Evolutionary conservation across 2,329 filamentous ascomycete genomes (phyloP), one percentile per base, ranked within the genome.

Genomic region (Sporothrix brunneoviolacea): DNA sequence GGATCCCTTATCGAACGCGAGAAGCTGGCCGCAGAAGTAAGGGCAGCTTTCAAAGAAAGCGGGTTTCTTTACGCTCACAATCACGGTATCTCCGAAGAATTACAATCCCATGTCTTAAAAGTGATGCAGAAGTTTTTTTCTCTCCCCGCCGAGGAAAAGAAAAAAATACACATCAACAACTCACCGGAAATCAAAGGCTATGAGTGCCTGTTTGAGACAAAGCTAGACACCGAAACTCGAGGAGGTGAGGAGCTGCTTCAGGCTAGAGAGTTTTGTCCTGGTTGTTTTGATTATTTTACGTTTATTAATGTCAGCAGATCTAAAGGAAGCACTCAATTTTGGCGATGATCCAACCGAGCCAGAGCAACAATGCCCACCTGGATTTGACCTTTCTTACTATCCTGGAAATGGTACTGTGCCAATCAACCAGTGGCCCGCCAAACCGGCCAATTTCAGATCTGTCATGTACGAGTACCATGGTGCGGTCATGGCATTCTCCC

Each of bases 281-380:
- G n/a, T n/a, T n/a, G n/a, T n/a, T n/a, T n/a, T n/a, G n/a, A n/a
- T n/a, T n/a, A n/a, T n/a, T n/a, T n/a, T n/a, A n/a, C n/a, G n/a
- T n/a, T n/a, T n/a, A n/a, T n/a, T n/a, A n/a, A n/a, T n/a, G n/a
- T n/a, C n/a, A n/a, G n/a, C n/a, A n/a, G n/a, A n/a, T n/a, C n/a
- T 54, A 36, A 58, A 59, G 38, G 59, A 60, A 48, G 57, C 53
- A 15, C 57, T 59, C 32, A 65, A 62, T 5, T 65, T 68, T 58
- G 67, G 67, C 24, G 65, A 69, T 53, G 66, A 64, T 48, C 60
- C 61, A 18, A 57, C 62, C 16, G 66, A 68, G 49, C 62, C 64
- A 1, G 67, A 69, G 52, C 67, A 68, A 50, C 56, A 66, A 54
- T 64, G 61, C 33, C 62, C 62, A 15, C 9, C 58, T 6, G n/a